These are phyloP conservation scores for Ligustrum vulgare DNA, from an alignment of 257 asterid genomes.

Conservation along the genomic window DNA sequence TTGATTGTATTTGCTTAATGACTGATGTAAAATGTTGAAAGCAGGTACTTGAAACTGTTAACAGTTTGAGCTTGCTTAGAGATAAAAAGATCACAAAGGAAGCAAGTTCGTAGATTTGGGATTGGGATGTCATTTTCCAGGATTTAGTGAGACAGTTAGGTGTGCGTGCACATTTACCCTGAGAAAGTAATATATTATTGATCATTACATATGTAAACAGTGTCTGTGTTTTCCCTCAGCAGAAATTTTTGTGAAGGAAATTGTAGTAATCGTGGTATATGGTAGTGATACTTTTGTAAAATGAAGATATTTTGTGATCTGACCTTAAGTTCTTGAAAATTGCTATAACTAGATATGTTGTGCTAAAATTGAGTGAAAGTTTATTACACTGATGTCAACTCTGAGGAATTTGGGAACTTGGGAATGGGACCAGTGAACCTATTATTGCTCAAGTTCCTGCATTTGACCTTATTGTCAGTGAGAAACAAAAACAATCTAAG, in stretches of 20 bases:
- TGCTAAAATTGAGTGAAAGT: constrained; percentile 6
- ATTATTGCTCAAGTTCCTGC: constrained; percentile 62
- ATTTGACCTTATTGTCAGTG: constrained; percentile 17
- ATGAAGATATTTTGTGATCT: background rate
- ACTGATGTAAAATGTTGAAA: background rate
- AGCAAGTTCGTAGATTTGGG: background rate
- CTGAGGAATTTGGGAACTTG: constrained; percentile 42
- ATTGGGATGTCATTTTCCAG: background rate
- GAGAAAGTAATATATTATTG: too few species aligned
- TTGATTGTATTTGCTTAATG: background rate
- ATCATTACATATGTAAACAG: background rate
- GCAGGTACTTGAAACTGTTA: background rate
- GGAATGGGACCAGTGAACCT: constrained; percentile 47
- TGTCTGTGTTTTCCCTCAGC: background rate
- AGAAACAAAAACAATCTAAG: constrained; percentile 12
- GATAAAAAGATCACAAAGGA: background rate
- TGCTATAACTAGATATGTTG: background rate
- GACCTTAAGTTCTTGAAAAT: constrained; percentile 1
- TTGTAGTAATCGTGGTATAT: background rate
- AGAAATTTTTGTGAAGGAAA: background rate
- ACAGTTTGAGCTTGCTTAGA: background rate
- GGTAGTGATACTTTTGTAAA: constrained; percentile 3
- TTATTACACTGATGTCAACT: constrained; percentile 46
- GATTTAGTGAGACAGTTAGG: background rate
- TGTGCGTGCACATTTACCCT: background rate